These are phyloP conservation scores for Amyloporia xantha DNA, from an alignment of 768 basidiomycete genomes.

Conservation along the genomic window DNA sequence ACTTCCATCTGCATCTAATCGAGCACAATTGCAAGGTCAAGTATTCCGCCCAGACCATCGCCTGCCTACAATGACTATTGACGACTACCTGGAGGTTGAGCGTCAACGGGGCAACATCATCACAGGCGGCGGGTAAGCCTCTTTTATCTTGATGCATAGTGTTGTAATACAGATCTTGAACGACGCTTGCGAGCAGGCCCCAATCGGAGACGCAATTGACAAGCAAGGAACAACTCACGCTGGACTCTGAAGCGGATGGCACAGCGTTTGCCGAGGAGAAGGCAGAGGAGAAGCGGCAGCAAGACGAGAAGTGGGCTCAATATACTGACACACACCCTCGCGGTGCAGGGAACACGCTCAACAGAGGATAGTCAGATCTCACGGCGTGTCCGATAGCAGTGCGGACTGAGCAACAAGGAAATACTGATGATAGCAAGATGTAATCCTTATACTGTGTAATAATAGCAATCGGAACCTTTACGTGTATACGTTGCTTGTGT, in stretches of 20 bases:
- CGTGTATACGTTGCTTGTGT: no score
- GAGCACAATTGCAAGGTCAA: conserved; percentile 64
- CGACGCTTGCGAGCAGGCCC: conserved; percentile 28
- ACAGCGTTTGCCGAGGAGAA: conserved; percentile 59
- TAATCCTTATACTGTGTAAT: background rate
- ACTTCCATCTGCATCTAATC: conserved; percentile 62
- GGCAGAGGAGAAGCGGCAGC: conserved; percentile 67
- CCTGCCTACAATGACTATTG: conserved; percentile 92
- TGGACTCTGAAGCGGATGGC: conserved; percentile 85
- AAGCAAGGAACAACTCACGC: conserved; percentile 66
- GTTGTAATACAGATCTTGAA: background rate
- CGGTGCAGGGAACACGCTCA: conserved; percentile 97
- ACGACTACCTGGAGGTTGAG: conserved; percentile 90
- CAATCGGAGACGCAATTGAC: conserved; percentile 63
- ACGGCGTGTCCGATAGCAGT: background rate
- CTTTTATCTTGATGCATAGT: background rate
- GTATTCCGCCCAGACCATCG: conserved; percentile 83
- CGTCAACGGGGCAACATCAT: conserved; percentile 79
- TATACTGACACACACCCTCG: conserved; percentile 81
- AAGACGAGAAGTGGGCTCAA: conserved; percentile 88
- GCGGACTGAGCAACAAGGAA: background rate
- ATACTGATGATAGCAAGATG: background rate
- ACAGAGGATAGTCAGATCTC: conserved; percentile 60
- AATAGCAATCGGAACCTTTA: no score
- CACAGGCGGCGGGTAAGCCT: conserved; percentile 74